These are phyloP conservation scores for Pseudonitzschia pungens DNA, from an alignment of 108 stramenopile species.

Conservation along the genomic window DNA sequence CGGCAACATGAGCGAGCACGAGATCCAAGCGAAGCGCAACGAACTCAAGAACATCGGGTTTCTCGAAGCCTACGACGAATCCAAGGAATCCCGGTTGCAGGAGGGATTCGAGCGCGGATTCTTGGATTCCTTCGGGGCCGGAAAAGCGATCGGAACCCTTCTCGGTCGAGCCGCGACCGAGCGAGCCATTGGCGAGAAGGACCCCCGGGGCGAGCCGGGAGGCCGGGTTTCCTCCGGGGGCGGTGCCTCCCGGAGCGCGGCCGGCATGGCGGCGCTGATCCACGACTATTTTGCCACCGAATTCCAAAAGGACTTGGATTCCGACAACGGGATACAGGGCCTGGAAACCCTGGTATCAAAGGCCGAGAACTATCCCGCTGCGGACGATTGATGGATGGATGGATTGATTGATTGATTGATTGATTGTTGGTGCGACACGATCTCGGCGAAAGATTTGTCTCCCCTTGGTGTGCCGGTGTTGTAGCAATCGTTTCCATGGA, in stretches of 20 bases:
- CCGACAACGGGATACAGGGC: background rate
- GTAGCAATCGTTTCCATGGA: no score
- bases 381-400: no score
- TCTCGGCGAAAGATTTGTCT: no score
- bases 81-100: slow-evolving; percentile 65
- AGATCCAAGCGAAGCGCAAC: slow-evolving; percentile 14
- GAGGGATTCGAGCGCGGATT: slow-evolving; percentile 81
- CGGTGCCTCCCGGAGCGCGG: background rate
- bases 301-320: slow-evolving; percentile 10
- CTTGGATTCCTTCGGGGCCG: slow-evolving; percentile 46
- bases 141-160: slow-evolving; percentile 47
- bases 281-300: slow-evolving; percentile 11
- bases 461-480: no score
- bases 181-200: background rate
- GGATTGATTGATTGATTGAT: no score
- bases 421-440: no score
- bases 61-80: slow-evolving; percentile 66
- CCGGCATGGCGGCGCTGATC: background rate
- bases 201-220: no score
- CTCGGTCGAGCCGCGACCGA: slow-evolving; percentile 34
- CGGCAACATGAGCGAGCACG: slow-evolving; percentile 17
- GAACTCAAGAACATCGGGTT: slow-evolving; percentile 45
- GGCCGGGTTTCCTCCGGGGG: background rate
- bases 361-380: background rate
- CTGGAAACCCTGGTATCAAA: background rate